These are phyloP conservation scores for Penicillium lagena DNA, from an alignment of 495 filamentous ascomycete species.

Conservation along the genomic window DNA sequence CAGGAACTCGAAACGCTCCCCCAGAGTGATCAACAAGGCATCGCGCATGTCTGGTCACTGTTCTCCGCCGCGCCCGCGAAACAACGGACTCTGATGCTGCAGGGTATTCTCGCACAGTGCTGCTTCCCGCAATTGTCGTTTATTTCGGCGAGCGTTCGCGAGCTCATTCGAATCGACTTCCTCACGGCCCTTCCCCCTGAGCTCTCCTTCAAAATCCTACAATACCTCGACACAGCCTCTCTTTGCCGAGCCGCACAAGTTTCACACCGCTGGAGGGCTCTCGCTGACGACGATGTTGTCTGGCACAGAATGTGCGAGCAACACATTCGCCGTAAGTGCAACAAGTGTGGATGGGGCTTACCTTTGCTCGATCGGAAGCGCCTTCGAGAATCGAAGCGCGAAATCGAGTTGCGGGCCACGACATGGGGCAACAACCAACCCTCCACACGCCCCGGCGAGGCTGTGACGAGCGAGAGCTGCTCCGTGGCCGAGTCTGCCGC, in stretches of 20 bases:
- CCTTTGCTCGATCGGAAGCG: slow-evolving; percentile 84
- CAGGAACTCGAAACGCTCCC: slow-evolving; percentile 79
- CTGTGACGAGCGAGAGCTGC: slow-evolving; percentile 10
- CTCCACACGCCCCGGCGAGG: slow-evolving; percentile 13
- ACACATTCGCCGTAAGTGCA: slow-evolving; percentile 94
- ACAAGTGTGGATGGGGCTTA: slow-evolving; percentile 93
- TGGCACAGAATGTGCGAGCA: slow-evolving; percentile 99
- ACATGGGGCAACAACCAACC: slow-evolving; percentile 33
- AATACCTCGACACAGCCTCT: slow-evolving; percentile 89
- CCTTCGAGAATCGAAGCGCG: slow-evolving; percentile 78
- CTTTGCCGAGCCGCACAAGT: slow-evolving; percentile 97
- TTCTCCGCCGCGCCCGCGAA: slow-evolving; percentile 94
- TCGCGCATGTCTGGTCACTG: slow-evolving; percentile 91
- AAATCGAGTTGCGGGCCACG: slow-evolving; percentile 68
- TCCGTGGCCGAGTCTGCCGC: slow-evolving; percentile 13
- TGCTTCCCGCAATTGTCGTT: slow-evolving; percentile 96
- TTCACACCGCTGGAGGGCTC: slow-evolving; percentile 73
- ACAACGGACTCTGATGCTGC: slow-evolving; percentile 90
- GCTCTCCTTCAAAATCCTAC: slow-evolving; percentile 87
- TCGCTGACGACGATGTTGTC: slow-evolving; percentile 95
- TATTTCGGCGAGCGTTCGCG: slow-evolving; percentile 76
- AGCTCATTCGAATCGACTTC: slow-evolving; percentile 95
- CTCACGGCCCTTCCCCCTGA: slow-evolving; percentile 81
- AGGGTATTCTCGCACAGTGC: slow-evolving; percentile 90
- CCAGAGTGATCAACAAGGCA: slow-evolving; percentile 80